Evolutionary conservation across 768 basidiomycete species (phyloP).

Genomic region (Hortiboletus campestris): DNA sequence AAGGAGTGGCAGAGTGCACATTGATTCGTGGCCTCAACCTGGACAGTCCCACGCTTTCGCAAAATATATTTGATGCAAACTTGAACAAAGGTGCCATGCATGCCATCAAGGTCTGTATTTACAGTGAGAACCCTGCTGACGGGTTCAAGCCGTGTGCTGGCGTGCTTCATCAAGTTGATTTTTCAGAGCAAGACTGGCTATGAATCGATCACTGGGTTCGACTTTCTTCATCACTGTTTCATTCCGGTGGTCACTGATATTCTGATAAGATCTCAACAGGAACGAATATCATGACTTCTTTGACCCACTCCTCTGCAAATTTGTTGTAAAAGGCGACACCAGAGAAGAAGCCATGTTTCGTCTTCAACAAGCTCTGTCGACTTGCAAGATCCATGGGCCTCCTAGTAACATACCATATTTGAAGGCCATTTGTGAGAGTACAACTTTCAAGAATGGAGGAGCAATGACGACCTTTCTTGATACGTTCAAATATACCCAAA

Average conservation of each 20-base stretch:
- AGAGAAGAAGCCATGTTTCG: slow-evolving; percentile 46
- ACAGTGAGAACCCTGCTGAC: slow-evolving; percentile 60
- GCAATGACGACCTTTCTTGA: slow-evolving; percentile 52
- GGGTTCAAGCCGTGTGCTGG: slow-evolving; percentile 61
- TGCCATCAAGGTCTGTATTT: slow-evolving; percentile 54
- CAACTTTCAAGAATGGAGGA: slow-evolving; percentile 40
- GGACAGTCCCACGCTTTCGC: slow-evolving; percentile 16
- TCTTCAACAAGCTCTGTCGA: slow-evolving; percentile 38
- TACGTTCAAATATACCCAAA: slow-evolving; percentile 40
- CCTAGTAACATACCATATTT: slow-evolving; percentile 60
- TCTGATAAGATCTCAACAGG: slow-evolving; percentile 45
- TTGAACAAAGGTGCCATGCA: slow-evolving; percentile 35
- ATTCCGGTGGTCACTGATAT: background rate
- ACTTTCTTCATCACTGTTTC: slow-evolving; percentile 3
- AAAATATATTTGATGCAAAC: too few relatives aligned
- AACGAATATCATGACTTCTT: slow-evolving; percentile 53
- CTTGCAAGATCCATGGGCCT: slow-evolving; percentile 51
- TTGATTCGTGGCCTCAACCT: slow-evolving; percentile 12
- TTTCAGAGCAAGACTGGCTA: slow-evolving; percentile 47
- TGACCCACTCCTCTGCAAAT: slow-evolving; percentile 59
- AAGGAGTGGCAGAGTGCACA: slow-evolving; percentile 43
- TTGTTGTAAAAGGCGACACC: slow-evolving; percentile 49
- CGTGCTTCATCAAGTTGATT: slow-evolving; percentile 53
- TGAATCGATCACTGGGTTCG: slow-evolving; percentile 60
- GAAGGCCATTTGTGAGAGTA: slow-evolving; percentile 39